phyloP scores from a whole-genome alignment of 331 rosid species.

The Dryas integrifolia region DNA sequence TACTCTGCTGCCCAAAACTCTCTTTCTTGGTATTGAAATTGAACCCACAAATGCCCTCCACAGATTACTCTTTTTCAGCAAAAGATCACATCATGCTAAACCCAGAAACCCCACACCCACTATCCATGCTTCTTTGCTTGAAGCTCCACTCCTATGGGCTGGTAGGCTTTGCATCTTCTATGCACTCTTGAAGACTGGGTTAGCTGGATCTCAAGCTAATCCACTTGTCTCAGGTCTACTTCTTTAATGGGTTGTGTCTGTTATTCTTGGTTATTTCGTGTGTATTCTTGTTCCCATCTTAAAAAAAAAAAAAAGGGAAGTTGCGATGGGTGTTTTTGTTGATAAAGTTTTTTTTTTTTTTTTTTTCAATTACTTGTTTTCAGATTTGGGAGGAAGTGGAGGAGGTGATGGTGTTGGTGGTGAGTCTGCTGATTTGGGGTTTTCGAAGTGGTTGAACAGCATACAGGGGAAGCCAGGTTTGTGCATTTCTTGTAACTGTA shows the following conservation, averaged over 20 bases:
- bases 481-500: slow-evolving; percentile 3
- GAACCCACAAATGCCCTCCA: slow-evolving; percentile 32
- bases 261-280: neutral
- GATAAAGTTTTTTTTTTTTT: slow-evolving; percentile 9
- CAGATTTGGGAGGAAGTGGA: slow-evolving; percentile 51
- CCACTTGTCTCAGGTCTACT: slow-evolving; percentile 74
- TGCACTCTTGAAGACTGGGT: slow-evolving; percentile 79
- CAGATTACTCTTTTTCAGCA: slow-evolving; percentile 27
- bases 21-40: slow-evolving; percentile 33
- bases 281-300: neutral
- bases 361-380: slow-evolving; percentile 21
- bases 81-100: slow-evolving; percentile 11
- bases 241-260: slow-evolving; percentile 4
- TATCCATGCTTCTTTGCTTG: slow-evolving; percentile 61
- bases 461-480: slow-evolving; percentile 82
- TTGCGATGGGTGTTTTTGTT: neutral
- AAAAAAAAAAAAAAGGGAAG: too few species aligned
- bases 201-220: slow-evolving; percentile 81
- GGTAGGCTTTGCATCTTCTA: slow-evolving; percentile 80
- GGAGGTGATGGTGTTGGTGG: slow-evolving; percentile 34
- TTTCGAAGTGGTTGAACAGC: slow-evolving; percentile 72
- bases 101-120: neutral
- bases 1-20: slow-evolving; percentile 41
- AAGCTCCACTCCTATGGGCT: slow-evolving; percentile 81
- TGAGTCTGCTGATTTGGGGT: slow-evolving; percentile 77